These are phyloP conservation scores for Umbelopsis sp. DNA, from an alignment of 371 early-diverging fungal genomes.

Conservation along the genomic window DNA sequence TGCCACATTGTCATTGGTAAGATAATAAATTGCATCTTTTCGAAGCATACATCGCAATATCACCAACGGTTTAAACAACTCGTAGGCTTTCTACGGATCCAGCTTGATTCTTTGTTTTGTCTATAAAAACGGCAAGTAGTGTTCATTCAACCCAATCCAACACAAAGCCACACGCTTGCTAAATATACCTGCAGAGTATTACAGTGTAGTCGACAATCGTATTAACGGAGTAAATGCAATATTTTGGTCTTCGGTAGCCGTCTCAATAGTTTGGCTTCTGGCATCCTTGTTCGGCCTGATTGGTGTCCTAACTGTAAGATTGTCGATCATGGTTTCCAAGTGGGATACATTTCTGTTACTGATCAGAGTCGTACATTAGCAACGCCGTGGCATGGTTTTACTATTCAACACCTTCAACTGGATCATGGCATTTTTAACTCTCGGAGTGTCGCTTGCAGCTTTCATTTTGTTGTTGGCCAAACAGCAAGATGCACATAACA, in stretches of 20 bases:
- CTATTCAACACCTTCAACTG: slow-evolving; percentile 3
- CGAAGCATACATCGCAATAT: background rate
- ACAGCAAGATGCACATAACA: background rate
- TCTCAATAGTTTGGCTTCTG: background rate
- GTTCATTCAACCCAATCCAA: background rate
- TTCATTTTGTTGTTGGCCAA: background rate
- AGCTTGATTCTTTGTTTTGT: background rate
- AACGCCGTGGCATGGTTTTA: background rate
- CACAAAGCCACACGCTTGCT: background rate
- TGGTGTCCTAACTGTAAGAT: background rate
- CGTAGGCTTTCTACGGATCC: background rate
- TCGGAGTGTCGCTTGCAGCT: background rate
- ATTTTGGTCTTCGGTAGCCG: background rate
- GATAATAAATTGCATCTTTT: background rate
- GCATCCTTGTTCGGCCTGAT: background rate
- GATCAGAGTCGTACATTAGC: background rate
- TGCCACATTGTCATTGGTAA: background rate
- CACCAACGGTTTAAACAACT: too few species aligned
- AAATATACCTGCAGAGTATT: background rate
- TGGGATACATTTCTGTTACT: background rate
- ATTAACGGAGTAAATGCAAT: background rate
- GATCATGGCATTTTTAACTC: slow-evolving; percentile 10
- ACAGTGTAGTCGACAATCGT: background rate
- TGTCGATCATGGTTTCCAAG: background rate
- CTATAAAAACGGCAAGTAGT: background rate